Conservation (phyloP, 768 basidiomycete species). For the Mycena kentingensis region DNA sequence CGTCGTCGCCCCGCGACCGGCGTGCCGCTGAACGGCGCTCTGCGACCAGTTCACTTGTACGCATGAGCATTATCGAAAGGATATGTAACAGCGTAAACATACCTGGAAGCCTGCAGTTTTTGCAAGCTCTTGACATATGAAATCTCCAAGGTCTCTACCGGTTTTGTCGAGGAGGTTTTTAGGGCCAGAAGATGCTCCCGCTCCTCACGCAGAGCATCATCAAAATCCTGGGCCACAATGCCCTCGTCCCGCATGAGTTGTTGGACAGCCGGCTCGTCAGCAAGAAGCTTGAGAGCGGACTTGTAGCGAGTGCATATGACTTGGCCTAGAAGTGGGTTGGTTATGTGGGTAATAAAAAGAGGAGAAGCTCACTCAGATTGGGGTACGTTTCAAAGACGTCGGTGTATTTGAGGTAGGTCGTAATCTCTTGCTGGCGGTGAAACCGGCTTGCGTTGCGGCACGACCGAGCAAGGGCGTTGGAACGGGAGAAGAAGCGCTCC, state of each 20-base stretch:
- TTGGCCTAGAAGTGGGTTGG: not conserved
- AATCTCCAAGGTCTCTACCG: no score
- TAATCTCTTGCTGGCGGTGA: slow-evolving; percentile 2
- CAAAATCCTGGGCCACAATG: no score
- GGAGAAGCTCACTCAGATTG: not conserved
- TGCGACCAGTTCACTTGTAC: no score
- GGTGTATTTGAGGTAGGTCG: not conserved
- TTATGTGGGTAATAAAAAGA: not conserved
- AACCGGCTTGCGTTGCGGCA: slow-evolving; percentile 1
- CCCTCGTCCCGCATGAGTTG: no score
- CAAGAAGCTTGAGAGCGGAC: slow-evolving; percentile 1
- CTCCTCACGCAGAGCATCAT: no score
- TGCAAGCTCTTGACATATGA: no score
- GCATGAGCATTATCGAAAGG: no score
- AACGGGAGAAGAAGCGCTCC: slow-evolving; percentile 5
- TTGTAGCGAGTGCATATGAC: slow-evolving; percentile 2
- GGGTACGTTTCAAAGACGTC: not conserved
- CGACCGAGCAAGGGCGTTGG: slow-evolving; percentile 2
- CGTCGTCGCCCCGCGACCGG: not conserved
- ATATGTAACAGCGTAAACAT: no score
- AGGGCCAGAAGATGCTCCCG: no score
- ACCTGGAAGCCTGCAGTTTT: no score
- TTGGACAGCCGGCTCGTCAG: no score
- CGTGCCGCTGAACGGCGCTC: not conserved
- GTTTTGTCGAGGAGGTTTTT: no score